Conservation (phyloP, 140 eudicot genomes). For the Flaveria floridana region DNA sequence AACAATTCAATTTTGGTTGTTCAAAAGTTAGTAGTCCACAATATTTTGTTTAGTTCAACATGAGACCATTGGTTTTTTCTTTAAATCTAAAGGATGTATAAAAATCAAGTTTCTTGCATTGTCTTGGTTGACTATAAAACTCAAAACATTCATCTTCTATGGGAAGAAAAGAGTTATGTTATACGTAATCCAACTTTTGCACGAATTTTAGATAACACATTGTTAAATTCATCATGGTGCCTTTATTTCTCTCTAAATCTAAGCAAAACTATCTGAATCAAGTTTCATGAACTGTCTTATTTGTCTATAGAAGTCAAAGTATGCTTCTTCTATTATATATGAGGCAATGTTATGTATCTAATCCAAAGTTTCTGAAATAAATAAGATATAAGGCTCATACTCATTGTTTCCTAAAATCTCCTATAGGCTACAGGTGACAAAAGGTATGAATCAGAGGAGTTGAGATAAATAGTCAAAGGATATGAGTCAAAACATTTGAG, state of each 20-base stretch:
- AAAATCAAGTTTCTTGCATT: slow-evolving; percentile 3
- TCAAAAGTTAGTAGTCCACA: neutral
- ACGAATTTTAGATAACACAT: too few relatives aligned
- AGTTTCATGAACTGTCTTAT: neutral
- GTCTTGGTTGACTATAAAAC: slow-evolving; percentile 1
- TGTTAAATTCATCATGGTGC: neutral
- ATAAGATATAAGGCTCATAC: neutral
- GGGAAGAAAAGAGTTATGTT: neutral
- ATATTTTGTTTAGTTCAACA: slow-evolving; percentile 2
- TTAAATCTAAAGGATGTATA: neutral
- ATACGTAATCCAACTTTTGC: too few relatives aligned
- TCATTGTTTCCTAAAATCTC: too few relatives aligned
- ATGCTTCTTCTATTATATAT: neutral
- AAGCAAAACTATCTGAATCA: neutral
- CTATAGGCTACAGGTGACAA: too few relatives aligned
- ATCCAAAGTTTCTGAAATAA: neutral
- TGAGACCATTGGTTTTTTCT: neutral
- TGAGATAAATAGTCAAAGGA: neutral
- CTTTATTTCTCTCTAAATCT: neutral
- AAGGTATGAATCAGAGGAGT: neutral
- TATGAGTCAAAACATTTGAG: neutral
- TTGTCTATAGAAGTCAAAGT: slow-evolving; percentile 3
- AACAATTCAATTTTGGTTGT: neutral
- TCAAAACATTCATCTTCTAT: neutral
- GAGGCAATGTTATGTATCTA: neutral